Conservation (phyloP, 176 grass and related monocot genomes). For the Otatea glauca region DNA sequence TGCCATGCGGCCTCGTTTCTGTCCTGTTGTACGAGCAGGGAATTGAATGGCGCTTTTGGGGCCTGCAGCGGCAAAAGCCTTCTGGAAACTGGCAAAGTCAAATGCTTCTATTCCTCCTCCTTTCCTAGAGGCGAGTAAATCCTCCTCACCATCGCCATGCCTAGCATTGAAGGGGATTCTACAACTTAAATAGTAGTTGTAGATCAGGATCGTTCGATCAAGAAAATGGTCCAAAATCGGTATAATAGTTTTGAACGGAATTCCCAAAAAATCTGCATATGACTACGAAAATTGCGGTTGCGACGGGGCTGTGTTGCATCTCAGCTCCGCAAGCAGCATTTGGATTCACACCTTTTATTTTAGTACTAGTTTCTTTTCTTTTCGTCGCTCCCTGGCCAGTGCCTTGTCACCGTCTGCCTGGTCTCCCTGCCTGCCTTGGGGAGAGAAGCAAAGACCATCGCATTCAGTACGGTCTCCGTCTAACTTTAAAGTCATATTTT, state of each 20-base stretch:
- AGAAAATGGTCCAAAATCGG: too few species aligned
- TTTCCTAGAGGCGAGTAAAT: neutral
- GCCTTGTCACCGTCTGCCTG: neutral
- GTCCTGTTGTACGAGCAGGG: conserved; percentile 42
- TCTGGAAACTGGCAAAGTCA: conserved; percentile 48
- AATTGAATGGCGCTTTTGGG: conserved; percentile 31
- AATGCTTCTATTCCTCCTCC: neutral
- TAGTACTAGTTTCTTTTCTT: neutral
- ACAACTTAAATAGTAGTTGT: too few species aligned
- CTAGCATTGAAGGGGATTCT: neutral
- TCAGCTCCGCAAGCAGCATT: neutral
- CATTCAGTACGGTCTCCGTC: neutral
- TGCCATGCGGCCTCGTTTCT: neutral
- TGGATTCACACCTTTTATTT: neutral
- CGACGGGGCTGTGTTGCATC: too few species aligned
- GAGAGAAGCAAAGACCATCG: conserved; percentile 8
- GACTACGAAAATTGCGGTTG: too few species aligned
- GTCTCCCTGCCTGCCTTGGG: neutral
- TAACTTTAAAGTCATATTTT: too few species aligned
- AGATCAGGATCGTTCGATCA: too few species aligned
- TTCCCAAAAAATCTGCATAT: too few species aligned
- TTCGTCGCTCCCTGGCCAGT: neutral
- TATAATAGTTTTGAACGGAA: too few species aligned
- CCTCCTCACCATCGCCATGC: neutral
- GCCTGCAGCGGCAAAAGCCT: conserved; percentile 39